A percentile compares a stretch with the other conserved stretches of the same genome.
Evolutionary conservation across 2,329 filamentous ascomycete genomes (phyloP).

Genomic region (Apiospora kogelbergensis): DNA sequence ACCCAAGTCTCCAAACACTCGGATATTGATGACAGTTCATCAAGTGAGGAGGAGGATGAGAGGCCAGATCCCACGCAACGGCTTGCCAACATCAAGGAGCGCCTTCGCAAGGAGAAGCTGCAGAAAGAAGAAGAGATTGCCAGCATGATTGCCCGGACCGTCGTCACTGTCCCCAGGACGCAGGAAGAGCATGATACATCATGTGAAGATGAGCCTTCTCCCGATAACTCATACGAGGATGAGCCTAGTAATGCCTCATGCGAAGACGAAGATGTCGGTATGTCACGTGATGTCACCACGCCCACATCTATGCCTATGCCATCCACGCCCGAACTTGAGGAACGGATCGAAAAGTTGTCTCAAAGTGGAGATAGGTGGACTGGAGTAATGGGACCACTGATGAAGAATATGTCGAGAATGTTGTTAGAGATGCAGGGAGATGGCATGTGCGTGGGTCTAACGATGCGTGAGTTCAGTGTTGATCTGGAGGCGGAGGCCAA

Average conservation of each 20-base stretch:
- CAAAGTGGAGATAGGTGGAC: conserved; percentile 20
- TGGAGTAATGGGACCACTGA: conserved; percentile 17
- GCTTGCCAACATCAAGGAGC: conserved; percentile 15
- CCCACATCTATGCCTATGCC: background rate
- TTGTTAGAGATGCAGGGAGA: conserved; percentile 20
- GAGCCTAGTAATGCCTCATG: background rate
- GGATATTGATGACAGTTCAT: background rate
- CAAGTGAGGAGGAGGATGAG: background rate
- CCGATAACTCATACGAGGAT: background rate
- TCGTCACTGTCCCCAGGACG: background rate
- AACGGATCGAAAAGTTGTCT: conserved; percentile 18
- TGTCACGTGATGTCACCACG: background rate
- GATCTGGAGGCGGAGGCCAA: conserved; percentile 13
- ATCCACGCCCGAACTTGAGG: conserved; percentile 18
- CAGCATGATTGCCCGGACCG: conserved; percentile 17
- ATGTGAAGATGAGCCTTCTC: background rate
- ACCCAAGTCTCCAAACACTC: conserved; percentile 1
- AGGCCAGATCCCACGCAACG: conserved; percentile 11
- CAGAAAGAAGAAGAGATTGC: conserved; percentile 20
- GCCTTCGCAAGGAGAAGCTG: conserved; percentile 19
- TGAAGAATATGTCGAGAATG: conserved; percentile 23
- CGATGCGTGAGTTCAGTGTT: conserved; percentile 14
- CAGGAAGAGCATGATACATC: background rate
- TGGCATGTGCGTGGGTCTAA: conserved; percentile 9
- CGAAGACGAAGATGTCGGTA: background rate